Percentiles rank a stretch among this genome's conserved stretches.
Evolutionary conservation across 73 alveolate genomes (phyloP).

Genomic region (Tetrahymena borealis): DNA sequence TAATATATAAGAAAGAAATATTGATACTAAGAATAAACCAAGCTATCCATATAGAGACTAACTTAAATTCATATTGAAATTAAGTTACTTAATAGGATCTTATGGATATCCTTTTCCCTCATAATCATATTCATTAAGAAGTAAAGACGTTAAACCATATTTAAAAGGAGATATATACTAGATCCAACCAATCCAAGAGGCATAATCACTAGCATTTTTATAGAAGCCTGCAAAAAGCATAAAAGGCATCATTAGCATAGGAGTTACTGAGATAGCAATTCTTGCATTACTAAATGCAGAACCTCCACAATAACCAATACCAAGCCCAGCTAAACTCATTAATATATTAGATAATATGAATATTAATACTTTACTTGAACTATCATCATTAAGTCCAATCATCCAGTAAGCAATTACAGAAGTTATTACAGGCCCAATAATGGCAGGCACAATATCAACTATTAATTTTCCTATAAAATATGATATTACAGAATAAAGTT

Average conservation of each 20-base stretch:
- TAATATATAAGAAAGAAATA: neutral
- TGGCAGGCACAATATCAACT: conserved; percentile 12
- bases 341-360: neutral
- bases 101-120: neutral
- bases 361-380: neutral
- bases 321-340: conserved; percentile 9
- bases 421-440: conserved; percentile 15
- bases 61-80: neutral
- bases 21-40: neutral
- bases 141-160: conserved; percentile 52
- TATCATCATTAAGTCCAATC: conserved; percentile 16
- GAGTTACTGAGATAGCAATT: conserved; percentile 8
- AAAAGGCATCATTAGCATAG: conserved; percentile 23
- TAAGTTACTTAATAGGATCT: neutral
- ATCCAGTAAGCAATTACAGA: conserved; percentile 23
- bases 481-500: conserved; percentile 2
- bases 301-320: conserved; percentile 25
- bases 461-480: conserved; percentile 16
- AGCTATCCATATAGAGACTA: neutral
- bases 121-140: conserved; percentile 52
- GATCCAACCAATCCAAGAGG: conserved; percentile 41
- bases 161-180: conserved; percentile 64
- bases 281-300: conserved; percentile 16
- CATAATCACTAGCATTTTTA: conserved; percentile 1
- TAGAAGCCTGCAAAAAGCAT: conserved; percentile 19